A percentile compares a stretch with the other conserved stretches of the same genome.
phyloP scores from a whole-genome alignment of 306 rosid genomes.

The Pachyrhizus erosus region DNA sequence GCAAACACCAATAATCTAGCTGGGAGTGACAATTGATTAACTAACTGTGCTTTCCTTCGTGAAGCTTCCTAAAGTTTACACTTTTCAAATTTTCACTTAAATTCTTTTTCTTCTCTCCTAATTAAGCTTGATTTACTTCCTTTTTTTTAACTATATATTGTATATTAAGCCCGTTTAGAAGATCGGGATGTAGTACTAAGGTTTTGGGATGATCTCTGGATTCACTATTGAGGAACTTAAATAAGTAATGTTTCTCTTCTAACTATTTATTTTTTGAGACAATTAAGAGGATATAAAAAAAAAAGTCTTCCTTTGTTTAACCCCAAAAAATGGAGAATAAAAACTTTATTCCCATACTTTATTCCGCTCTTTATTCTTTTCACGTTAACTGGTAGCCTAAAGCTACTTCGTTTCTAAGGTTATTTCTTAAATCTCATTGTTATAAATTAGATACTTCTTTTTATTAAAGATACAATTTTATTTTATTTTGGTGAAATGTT shows the following conservation, averaged over 20 bases:
- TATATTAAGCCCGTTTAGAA: neutral
- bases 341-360: conserved; percentile 1
- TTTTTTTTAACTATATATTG: neutral
- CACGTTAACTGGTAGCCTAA: conserved; percentile 30
- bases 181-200: neutral
- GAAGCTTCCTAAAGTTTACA: conserved; percentile 42
- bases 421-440: conserved; percentile 19
- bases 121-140: neutral
- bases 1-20: conserved; percentile 36
- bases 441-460: neutral
- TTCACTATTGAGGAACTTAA: neutral
- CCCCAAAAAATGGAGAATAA: neutral
- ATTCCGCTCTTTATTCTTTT: conserved; percentile 38
- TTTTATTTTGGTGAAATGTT: neutral
- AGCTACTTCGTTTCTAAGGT: conserved; percentile 31
- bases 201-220: neutral
- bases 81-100: conserved; percentile 25
- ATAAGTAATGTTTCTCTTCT: neutral
- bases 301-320: conserved; percentile 20
- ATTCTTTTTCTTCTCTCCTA: neutral
- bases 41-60: conserved; percentile 25
- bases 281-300: neutral
- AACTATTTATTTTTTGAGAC: neutral
- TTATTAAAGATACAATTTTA: neutral
- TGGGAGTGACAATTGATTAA: conserved; percentile 13